Evolutionary conservation across 177 flowering plant species (phyloP).

Genomic region (Telopea speciosissima): DNA sequence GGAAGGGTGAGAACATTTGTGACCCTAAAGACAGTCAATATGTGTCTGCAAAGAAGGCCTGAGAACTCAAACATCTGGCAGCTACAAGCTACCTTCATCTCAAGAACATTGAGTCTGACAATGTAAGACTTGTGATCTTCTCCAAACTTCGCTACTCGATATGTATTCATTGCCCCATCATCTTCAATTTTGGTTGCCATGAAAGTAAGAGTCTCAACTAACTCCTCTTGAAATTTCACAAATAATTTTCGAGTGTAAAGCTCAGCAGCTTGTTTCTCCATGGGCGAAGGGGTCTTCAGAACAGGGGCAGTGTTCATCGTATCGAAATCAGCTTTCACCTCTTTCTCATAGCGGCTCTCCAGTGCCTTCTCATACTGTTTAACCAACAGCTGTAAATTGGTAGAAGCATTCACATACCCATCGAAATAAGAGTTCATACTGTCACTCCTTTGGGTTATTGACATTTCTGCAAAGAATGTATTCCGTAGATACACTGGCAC

Average conservation of each 20-base stretch:
- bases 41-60: slow-evolving; percentile 34
- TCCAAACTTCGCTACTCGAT: slow-evolving; percentile 28
- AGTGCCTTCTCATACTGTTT: slow-evolving; percentile 28
- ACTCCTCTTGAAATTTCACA: slow-evolving; percentile 20
- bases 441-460: slow-evolving; percentile 22
- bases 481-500: slow-evolving; percentile 25
- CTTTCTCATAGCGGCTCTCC: slow-evolving; percentile 26
- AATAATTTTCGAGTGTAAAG: slow-evolving; percentile 23
- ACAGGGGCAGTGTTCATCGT: slow-evolving; percentile 18
- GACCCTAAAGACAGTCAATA: slow-evolving; percentile 28
- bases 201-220: slow-evolving; percentile 18
- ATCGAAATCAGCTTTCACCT: slow-evolving; percentile 24
- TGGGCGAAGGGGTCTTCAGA: slow-evolving; percentile 22
- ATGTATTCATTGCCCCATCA: slow-evolving; percentile 17
- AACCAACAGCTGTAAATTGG: slow-evolving; percentile 23
- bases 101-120: slow-evolving; percentile 23
- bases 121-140: slow-evolving; percentile 21
- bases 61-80: slow-evolving; percentile 38
- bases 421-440: slow-evolving; percentile 27
- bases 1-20: slow-evolving; percentile 34
- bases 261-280: slow-evolving; percentile 23
- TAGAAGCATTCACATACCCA: slow-evolving; percentile 21
- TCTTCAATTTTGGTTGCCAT: slow-evolving; percentile 19
- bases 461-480: slow-evolving; percentile 26
- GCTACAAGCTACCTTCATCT: slow-evolving; percentile 29